Evolutionary conservation across 164 flowering plant genomes (phyloP), one percentile per base, ranked within the genome.

Genomic region (Tinospora cordifolia): DNA sequence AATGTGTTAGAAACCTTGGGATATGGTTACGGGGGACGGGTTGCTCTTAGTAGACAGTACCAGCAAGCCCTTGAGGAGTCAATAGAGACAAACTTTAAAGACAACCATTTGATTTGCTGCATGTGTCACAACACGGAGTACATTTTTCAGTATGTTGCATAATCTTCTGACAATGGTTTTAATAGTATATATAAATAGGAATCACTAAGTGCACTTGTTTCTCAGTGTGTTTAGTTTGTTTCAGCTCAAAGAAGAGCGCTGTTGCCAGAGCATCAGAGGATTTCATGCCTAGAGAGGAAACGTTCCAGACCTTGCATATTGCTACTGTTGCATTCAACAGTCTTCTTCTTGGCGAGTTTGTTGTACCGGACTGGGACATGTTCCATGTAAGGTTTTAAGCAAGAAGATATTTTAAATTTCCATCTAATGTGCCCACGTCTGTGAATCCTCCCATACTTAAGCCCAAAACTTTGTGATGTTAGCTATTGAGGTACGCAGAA

Each of bases 301-400:
- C 85, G 30, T 76, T 80, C 38, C 93, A 90, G 75, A 90, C 95
- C 10, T 63, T 90, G 40, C 93, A 90, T 69, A 62, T 90, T 70
- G 89, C 93, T 3, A 71, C 92, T 14, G 92, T 87, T 51, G 79
- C 93, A 69, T 90, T 83, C 68, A 90, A 88, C 75, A 86, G 90
- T 72, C 84, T 91, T 74, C 83, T 91, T 58, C 80, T 91, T 0
- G 95, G 93, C 39, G 97, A 91, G 80, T 76, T 91, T 49, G 76
- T 86, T 58, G 84, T 88, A 24, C 93, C 97, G 26, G 95, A 91
- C 70, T 91, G 97, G 95, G 97, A 91, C 76, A 87, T 88, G 92
- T 89, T 89, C 73, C 85, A 83, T 59, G 94, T 86, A 81, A 80
- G 84, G 15, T 44, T 12, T 9, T n/a, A 49, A 49, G 57, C 57